Base-by-base conservation (phyloP, 352 stramenopile species). In the Pythium vanterpoolii region DNA sequence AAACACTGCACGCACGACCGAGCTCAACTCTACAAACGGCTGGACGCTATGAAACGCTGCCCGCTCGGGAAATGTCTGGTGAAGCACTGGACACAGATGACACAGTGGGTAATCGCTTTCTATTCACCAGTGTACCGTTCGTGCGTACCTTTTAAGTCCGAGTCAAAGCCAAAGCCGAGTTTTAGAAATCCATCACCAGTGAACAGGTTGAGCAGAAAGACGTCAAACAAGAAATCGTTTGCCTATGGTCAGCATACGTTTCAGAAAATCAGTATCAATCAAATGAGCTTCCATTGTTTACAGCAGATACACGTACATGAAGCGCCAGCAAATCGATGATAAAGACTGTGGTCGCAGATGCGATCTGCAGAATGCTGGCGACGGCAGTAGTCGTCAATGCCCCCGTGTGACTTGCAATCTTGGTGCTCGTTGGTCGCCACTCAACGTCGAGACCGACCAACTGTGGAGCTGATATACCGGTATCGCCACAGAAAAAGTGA, bases 301-400 rank as follows among this genome's bases (percentile, higher is more conserved):
- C 28, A 58, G 26, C 0, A 24, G 28, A 53, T 0, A 11, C 33
- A 30, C 79, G 50, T 64, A 90, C 79, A 62, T 90, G 74, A 19
- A 90, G 66, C 34, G 43, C 36, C 23, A 90, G 62, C 24, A 90
- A 58, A 36, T 90, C 77, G 40, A 88, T 60, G 38, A 90, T 60
- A 42, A 88, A 85, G 30, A 84, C 69, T 36, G 53, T 62, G 5
- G 71, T 64, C 5, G 33, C 36, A 5, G 77, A 76, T 10, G 79
- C 76, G 30, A 90, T 84, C 46, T 90, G 79, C 14, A 90, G 52
- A 36, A 87, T 83, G 31, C 79, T 90, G 0, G 79, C 79, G 11
- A 87, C 52, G 2, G 74, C 60, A 14, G 49, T 78, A 8, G 64
- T 72, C 1, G 53, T 72, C 6, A 60, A 4, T 9, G 30, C 1